A percentile compares a stretch with the other conserved stretches of the same genome.
Evolutionary conservation across 495 filamentous ascomycete species (phyloP).

Genomic region (Aspergillus wentii): DNA sequence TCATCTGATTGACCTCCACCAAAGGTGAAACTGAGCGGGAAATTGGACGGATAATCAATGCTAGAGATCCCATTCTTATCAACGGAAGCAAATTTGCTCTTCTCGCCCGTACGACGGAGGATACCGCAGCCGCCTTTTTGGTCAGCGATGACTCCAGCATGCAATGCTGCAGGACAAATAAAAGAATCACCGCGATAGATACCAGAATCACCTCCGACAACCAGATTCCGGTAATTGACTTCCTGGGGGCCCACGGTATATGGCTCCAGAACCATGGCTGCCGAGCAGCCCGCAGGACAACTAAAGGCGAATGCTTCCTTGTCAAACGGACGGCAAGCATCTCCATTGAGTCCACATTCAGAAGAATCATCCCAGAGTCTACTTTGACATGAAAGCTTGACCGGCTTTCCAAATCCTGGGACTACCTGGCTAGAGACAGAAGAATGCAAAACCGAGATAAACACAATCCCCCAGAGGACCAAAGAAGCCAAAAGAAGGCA

Average conservation of each 20-base stretch:
- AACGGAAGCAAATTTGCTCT: constrained; percentile 46
- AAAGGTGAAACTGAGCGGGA: constrained; percentile 67
- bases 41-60: constrained; percentile 60
- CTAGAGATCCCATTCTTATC: constrained; percentile 58
- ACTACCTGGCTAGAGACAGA: constrained; percentile 54
- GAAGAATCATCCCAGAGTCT: constrained; percentile 50
- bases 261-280: constrained; percentile 61
- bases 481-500: constrained; percentile 44
- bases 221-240: constrained; percentile 57
- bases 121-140: constrained; percentile 67
- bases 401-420: constrained; percentile 55
- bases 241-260: constrained; percentile 64
- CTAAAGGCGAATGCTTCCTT: constrained; percentile 63
- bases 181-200: constrained; percentile 75
- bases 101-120: constrained; percentile 56
- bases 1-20: constrained; percentile 19
- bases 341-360: constrained; percentile 67
- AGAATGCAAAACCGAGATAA: constrained; percentile 55
- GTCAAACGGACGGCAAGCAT: constrained; percentile 67
- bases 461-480: constrained; percentile 61
- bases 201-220: constrained; percentile 57
- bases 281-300: constrained; percentile 66
- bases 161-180: constrained; percentile 69
- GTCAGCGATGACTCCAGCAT: constrained; percentile 64
- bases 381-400: constrained; percentile 44